Evolutionary conservation across 306 rosid species (phyloP), one percentile per base, ranked within the genome.

Genomic region (Mimosa pudica): DNA sequence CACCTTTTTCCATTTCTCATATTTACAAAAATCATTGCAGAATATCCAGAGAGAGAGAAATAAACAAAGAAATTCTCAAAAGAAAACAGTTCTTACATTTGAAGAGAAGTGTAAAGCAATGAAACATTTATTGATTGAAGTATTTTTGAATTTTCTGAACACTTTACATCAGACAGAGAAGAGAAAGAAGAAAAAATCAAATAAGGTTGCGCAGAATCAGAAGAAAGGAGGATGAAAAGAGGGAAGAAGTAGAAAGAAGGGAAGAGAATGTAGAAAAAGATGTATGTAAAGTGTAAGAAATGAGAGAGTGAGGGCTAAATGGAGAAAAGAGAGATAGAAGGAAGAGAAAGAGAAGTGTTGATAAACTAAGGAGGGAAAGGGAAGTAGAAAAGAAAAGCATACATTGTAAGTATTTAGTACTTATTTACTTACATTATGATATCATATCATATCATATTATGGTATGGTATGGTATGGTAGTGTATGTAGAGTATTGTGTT

Each of bases 141-240:
- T 24, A 24, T 24, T 24, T 24, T 24, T 24, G 30, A 62, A 20
- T 65, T 57, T 49, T 51, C 38, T 71, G 41, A 76, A 69, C 76
- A 83, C 74, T 38, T 38, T 0, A 38, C 42, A 38, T 38, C 42
- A 38, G 42, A 5, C 1, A 38, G 42, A 55, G 83, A 83, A 80
- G 45, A 67, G 71, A 67, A 71, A 75, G 66, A 71, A 67, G 75
- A 75, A 52, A 45, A 7, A 4, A 65, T 65, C 79, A 70, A 74
- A 38, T 36, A 69, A 69, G 54, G 33, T 35, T 2, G 47, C 46
- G 77, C 17, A 5, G 4, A 74, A 10, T 51, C 11, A 36, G 49
- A 9, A 24, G 32, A 12, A 51, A 69, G 32, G 80, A 73, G 65
- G 66, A 75, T n/a, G 69, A 1, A 33, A 65, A 74, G 36, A 33